Evolutionary conservation across 768 basidiomycete species (phyloP), one percentile per base, ranked within the genome.

Genomic region (Amanita thiersii): DNA sequence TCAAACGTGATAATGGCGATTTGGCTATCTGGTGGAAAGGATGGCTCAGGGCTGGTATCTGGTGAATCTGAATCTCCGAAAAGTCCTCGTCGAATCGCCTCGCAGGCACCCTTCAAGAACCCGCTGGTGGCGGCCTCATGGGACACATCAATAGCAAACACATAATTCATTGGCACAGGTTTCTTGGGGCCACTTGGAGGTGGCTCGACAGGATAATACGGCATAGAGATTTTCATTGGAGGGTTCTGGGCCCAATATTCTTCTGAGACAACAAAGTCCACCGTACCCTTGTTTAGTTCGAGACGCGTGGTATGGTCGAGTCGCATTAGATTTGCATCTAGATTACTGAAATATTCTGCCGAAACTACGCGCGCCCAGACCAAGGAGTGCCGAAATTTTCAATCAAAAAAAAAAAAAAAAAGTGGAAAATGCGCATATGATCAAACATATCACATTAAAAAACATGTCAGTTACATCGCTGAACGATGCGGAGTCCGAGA

Each of bases 141-240:
- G 6, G 86, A 86, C 25, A 93, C 81, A 51, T 99, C 96, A 40
- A 99, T 68, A 0, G 79, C 82, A 50, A 98, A 93, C n/a, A 98
- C 61, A 52, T 79, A 82, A 36, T 79, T 71, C 58, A 97, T 66
- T 0, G 86, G 75, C 35, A 61, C 57, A 1, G 89, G 90, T 35
- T 56, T 50, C 46, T 80, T 72, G 10, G 60, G 56, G 1, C 70
- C 70, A 9, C 62, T 50, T 0, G 66, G 62, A 31, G 64, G 68
- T 2, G 78, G 71, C 17, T 73, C 67, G 2, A 69, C 49, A 9
- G 76, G 69, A 40, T 70, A 66, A 52, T 77, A 81, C 1, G 80
- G 68, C 17, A 72, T 64, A 6, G 64, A 58, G 39, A 82, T 53
- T 46, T 70, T 65, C 20, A 69, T 64, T 12, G 77, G 66, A 9